Evolutionary conservation across 1,139 yeast genomes (phyloP).

Genomic region (Kluyveromyces marxianus): DNA sequence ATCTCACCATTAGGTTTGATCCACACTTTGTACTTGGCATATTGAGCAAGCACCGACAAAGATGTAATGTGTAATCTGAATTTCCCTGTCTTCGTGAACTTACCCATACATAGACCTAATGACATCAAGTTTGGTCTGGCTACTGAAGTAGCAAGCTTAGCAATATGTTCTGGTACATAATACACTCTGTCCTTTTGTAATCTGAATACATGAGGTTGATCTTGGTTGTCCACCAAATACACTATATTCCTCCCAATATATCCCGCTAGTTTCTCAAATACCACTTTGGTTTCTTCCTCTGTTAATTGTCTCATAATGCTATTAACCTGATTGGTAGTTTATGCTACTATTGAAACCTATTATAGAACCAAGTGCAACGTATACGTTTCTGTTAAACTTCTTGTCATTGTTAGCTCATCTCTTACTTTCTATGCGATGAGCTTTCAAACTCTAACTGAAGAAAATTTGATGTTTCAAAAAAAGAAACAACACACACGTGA

Average conservation of each 20-base stretch:
- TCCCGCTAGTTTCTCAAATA: conserved; percentile 91
- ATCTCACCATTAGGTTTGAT: conserved; percentile 95
- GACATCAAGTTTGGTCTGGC: conserved; percentile 89
- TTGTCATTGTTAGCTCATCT: too few species aligned
- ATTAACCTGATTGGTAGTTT: not conserved
- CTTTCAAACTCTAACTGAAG: not conserved
- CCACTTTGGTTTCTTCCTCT: conserved; percentile 94
- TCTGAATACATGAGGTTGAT: conserved; percentile 90
- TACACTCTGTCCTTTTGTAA: conserved; percentile 94
- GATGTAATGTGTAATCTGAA: conserved; percentile 94
- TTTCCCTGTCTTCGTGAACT: conserved; percentile 95
- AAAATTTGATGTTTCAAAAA: conserved; percentile 8
- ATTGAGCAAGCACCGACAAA: conserved; percentile 69
- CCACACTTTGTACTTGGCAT: conserved; percentile 93
- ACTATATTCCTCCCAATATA: conserved; percentile 94
- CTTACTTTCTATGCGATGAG: not conserved
- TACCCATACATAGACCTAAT: conserved; percentile 87
- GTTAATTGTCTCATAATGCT: conserved; percentile 80
- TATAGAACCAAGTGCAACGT: too few species aligned
- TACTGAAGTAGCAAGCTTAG: conserved; percentile 83
- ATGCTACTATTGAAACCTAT: not conserved
- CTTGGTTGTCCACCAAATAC: conserved; percentile 76
- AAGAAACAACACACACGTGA: conserved; percentile 7
- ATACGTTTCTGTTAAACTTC: too few species aligned
- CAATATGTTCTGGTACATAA: conserved; percentile 76